Evolutionary conservation across 805 yeast species (phyloP), one percentile per base, ranked within the genome.

Genomic region (Ogataea methylovora): DNA sequence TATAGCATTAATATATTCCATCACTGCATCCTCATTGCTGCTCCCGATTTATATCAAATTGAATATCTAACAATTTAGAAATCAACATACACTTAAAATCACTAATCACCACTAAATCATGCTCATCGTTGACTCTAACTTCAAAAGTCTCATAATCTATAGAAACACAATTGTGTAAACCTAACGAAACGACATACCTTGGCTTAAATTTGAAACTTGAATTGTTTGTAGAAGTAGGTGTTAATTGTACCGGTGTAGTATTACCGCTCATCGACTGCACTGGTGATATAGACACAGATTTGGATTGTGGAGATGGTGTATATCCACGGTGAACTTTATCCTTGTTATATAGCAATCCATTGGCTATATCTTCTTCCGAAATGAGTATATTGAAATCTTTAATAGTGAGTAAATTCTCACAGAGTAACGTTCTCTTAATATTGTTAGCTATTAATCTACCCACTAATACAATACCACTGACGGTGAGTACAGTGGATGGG

Each of bases 361-460:
- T 37, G 3, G 14, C 20, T 4, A 34, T 4, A 29, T 37, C 40
- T 9, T 25, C 26, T 11, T 24, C 29, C 17, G 20, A 27, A 8
- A 25, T 20, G 11, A 37, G n/a, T 24, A 22, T 8, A 13, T 20
- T 28, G 17, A 33, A 34, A 23, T 37, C 40, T 14, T 33, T 13
- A 9, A 37, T 27, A 11, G 34, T 22, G 4, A 34, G 29, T 14
- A 38, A 33, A 10, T 33, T 30, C 9, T 32, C 14, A 11, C n/a
- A 6, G n/a, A 9, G 8, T 8, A 11, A 6, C 8, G 35, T 17
- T 16, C 23, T 26, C 10, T 28, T 14, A 11, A 39, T 33, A 29
- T 39, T 39, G 7, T 35, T 26, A 4, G 42, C 39, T n/a, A 39
- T 24, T n/a, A 39, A 34, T 21, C 37, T 20, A 11, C 40, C 39